These are phyloP conservation scores for Isabelozyma heimii DNA, from an alignment of 805 yeast species.

Conservation along the genomic window DNA sequence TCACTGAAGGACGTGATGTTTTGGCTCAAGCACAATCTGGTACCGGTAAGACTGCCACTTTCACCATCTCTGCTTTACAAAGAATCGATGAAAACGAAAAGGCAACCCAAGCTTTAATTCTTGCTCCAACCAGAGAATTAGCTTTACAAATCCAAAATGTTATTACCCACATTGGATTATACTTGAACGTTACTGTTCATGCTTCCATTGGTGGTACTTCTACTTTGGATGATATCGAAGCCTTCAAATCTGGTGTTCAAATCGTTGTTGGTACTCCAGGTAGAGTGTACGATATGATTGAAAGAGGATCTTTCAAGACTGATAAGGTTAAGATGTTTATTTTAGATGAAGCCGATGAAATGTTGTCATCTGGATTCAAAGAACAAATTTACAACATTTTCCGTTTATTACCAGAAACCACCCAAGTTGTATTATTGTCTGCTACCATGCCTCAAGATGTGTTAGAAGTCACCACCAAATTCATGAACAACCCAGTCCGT, in stretches of 20 bases:
- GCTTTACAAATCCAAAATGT: constrained; percentile 96
- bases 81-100: constrained; percentile 69
- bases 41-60: constrained; percentile 89
- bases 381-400: constrained; percentile 94
- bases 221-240: constrained; percentile 82
- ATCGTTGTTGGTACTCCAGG: constrained; percentile 98
- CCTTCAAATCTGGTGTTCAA: constrained; percentile 83
- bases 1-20: constrained; percentile 68
- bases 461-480: constrained; percentile 83
- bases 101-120: constrained; percentile 87
- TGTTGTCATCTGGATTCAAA: constrained; percentile 89
- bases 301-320: constrained; percentile 80
- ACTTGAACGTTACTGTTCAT: constrained; percentile 87
- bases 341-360: constrained; percentile 98
- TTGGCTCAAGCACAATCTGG: constrained; percentile 89
- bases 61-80: constrained; percentile 70
- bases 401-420: constrained; percentile 78
- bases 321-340: constrained; percentile 88
- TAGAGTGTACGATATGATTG: constrained; percentile 93
- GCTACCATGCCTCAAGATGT: constrained; percentile 96
- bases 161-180: constrained; percentile 82
- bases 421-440: constrained; percentile 91
- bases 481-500: constrained; percentile 92
- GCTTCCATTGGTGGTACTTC: constrained; percentile 98
- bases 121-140: constrained; percentile 97